Conservation (phyloP, 805 yeast species). For the Deakozyma indianensis region DNA sequence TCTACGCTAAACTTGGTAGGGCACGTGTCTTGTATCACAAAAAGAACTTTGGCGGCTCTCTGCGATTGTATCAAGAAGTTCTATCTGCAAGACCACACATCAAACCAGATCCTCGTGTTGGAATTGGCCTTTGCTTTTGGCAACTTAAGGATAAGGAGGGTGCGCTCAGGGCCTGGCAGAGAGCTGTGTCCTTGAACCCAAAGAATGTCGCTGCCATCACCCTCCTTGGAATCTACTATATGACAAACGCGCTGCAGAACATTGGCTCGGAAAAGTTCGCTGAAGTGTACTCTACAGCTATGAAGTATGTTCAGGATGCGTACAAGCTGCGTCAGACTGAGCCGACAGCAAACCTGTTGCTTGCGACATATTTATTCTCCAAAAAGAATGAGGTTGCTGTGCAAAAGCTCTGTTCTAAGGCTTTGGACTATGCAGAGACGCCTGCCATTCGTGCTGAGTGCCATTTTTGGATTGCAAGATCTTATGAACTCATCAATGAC, state of each 20-base stretch:
- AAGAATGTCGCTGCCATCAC: slow-evolving; percentile 45
- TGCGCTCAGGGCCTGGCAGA: slow-evolving; percentile 73
- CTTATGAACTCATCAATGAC: slow-evolving; percentile 45
- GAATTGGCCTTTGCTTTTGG: slow-evolving; percentile 93
- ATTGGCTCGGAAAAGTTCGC: slow-evolving; percentile 39
- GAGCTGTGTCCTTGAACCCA: slow-evolving; percentile 57
- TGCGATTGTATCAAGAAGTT: slow-evolving; percentile 73
- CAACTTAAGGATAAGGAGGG: slow-evolving; percentile 59
- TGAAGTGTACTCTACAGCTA: slow-evolving; percentile 40
- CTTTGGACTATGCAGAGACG: slow-evolving; percentile 26
- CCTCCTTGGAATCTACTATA: slow-evolving; percentile 50
- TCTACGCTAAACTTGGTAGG: slow-evolving; percentile 66
- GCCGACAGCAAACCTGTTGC: slow-evolving; percentile 47
- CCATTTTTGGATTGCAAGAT: slow-evolving; percentile 76
- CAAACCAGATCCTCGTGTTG: slow-evolving; percentile 87
- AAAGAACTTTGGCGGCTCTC: slow-evolving; percentile 56
- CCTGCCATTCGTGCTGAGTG: slow-evolving; percentile 44
- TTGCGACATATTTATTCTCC: slow-evolving; percentile 62
- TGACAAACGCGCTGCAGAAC: slow-evolving; percentile 45
- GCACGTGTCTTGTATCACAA: slow-evolving; percentile 69
- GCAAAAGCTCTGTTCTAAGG: slow-evolving; percentile 38
- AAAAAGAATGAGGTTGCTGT: slow-evolving; percentile 46
- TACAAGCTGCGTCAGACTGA: slow-evolving; percentile 31
- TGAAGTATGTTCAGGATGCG: slow-evolving; percentile 29
- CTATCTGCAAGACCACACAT: slow-evolving; percentile 56